These are phyloP conservation scores for Xylariaceae sp. DNA, from an alignment of 2,329 filamentous ascomycete genomes.

Conservation along the genomic window DNA sequence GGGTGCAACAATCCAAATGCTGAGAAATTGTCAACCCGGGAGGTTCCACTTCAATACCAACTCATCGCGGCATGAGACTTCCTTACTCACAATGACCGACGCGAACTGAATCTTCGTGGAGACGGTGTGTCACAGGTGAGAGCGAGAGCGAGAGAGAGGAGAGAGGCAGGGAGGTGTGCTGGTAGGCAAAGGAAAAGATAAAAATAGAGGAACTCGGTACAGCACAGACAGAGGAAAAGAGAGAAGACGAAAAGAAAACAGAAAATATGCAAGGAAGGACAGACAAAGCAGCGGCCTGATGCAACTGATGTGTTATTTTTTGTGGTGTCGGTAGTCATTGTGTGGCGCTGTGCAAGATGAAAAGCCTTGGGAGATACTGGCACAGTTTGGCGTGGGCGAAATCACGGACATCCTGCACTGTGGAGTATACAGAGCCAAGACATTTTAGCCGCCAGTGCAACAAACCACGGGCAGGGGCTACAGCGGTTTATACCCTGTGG, in stretches of 20 bases:
- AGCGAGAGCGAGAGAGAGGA: background rate
- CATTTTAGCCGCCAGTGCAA: background rate
- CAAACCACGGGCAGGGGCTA: too few species aligned
- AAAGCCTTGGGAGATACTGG: too few species aligned
- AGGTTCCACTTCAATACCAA: slow-evolving; percentile 13
- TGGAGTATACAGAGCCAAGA: background rate
- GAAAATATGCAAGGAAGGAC: background rate
- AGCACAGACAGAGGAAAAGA: background rate
- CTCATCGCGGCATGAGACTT: slow-evolving; percentile 3
- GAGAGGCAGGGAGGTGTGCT: background rate
- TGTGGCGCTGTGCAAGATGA: background rate
- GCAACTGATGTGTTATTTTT: background rate
- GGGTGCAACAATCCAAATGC: slow-evolving; percentile 20
- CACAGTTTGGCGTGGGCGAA: background rate
- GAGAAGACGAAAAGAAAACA: background rate
- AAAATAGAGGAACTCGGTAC: too few species aligned
- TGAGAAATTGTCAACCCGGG: slow-evolving; percentile 24
- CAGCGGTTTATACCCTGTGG: too few species aligned
- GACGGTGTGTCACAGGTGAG: background rate
- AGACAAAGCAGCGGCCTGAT: background rate
- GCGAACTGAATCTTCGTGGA: slow-evolving; percentile 24
- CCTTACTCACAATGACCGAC: slow-evolving; percentile 32
- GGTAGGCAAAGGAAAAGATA: background rate
- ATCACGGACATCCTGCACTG: background rate
- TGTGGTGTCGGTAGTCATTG: background rate